Evolutionary conservation across 495 filamentous ascomycete genomes (phyloP).

Genomic region (Lichina pygmaea): DNA sequence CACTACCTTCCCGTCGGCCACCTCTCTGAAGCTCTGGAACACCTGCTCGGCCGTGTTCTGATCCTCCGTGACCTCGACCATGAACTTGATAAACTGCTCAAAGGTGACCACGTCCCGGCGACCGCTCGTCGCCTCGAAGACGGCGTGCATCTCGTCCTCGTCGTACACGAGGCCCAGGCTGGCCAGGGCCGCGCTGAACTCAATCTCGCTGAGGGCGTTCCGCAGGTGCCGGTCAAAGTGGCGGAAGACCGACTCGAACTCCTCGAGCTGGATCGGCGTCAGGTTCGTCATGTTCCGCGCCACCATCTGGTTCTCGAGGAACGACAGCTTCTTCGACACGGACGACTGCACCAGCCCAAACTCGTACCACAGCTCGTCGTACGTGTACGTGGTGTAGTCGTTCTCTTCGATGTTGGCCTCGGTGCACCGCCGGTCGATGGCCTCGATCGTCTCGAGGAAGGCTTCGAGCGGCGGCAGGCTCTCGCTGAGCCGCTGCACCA

Average conservation of each 20-base stretch:
- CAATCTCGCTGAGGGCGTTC: constrained; percentile 76
- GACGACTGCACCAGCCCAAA: constrained; percentile 68
- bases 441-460: constrained; percentile 60
- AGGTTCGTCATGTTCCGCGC: constrained; percentile 97
- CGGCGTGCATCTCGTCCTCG: constrained; percentile 86
- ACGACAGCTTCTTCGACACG: constrained; percentile 82
- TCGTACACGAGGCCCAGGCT: constrained; percentile 84
- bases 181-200: constrained; percentile 84
- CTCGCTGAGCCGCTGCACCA: constrained; percentile 52
- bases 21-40: constrained; percentile 85
- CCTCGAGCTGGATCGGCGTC: constrained; percentile 90
- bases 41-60: constrained; percentile 97
- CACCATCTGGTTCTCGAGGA: constrained; percentile 92
- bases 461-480: constrained; percentile 69
- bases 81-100: constrained; percentile 96
- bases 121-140: constrained; percentile 56
- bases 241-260: constrained; percentile 91
- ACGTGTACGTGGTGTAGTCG: constrained; percentile 92
- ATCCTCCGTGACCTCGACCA: constrained; percentile 96
- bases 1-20: constrained; percentile 78
- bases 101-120: constrained; percentile 60
- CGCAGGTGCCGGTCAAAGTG: constrained; percentile 89
- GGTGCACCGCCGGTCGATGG: constrained; percentile 61
- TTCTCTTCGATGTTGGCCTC: constrained; percentile 98
- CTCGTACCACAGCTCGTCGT: constrained; percentile 89